Evolutionary conservation across 2,329 filamentous ascomycete species (phyloP), one percentile per base, ranked within the genome.

Genomic region (Colletotrichum sp.): DNA sequence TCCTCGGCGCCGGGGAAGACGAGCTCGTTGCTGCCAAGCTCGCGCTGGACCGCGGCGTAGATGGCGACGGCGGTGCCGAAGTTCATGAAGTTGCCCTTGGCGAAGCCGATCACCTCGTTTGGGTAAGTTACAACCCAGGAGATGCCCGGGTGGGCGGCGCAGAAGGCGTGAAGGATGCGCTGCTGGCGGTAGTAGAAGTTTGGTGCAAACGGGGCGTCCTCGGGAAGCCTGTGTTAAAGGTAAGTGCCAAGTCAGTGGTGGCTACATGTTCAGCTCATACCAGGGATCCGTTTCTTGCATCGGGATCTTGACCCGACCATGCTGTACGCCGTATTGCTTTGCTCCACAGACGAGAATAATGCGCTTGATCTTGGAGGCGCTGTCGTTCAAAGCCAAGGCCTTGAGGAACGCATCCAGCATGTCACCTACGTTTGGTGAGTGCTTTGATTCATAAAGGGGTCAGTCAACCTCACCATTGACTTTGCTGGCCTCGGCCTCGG

Each of bases 131-230:
- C 81, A 1, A 76, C 78, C 82, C 82, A 83, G 24, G 74, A 67
- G 63, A 78, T 60, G 24, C 70, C 9, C 0, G 32, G 16, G 4
- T 43, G 32, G 9, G 71, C 74, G 18, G 63, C 70, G 71, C 78
- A 80, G 64, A 80, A 82, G 16, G 16, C 28, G 16, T 61, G 18
- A 7, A 90, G 80, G 67, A 88, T 85, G 30, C 84, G 81, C 78
- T 91, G 86, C 78, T 90, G 88, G 36, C 82, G 79, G 78, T 90
- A 90, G 79, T 90, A 91, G 79, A 90, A 90, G 80, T 88, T 90
- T 3, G 85, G 84, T 4, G 80, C 81, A 34, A 79, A 81, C 13
- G 9, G 21, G 6, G n/a, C 60, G 16, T 64, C 21, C 24, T 63
- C 59, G n/a, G 55, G 36, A 34, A 43, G 13, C 32, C 60, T 64